Evolutionary conservation across 2,329 filamentous ascomycete species (phyloP), one percentile per base, ranked within the genome.

Genomic region (Ophiostoma populinum): DNA sequence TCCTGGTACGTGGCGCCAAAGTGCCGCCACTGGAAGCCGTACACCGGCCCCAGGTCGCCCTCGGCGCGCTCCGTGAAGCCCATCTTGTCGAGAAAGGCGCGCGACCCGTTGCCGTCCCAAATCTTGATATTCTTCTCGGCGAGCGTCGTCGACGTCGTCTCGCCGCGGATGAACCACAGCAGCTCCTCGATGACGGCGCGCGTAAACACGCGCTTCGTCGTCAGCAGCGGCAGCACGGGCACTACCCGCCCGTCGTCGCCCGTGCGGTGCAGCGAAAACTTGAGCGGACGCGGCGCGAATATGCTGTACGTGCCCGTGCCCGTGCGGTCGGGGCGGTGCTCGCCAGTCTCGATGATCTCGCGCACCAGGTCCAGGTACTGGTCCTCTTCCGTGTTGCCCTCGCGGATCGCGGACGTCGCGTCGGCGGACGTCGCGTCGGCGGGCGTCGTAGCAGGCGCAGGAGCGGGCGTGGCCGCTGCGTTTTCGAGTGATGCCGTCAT

Each of bases 1-100:
- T 87, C 79, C 13, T 75, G 62, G 54, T 98, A 98, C 42, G 83
- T 74, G 5, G 90, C 90, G 34, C 90, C 90, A 49, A 98, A 98
- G 57, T 95, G 87, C 3, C 90, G 80, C 90, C 90, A 98, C 58
- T 98, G 90, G 59, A 98, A 98, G 2, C 90, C 90, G 53, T 98
- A 98, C 0, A 95, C 86, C 20, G 90, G 90, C 1, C 90, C 90
- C 0, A 98, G 65, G 50, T 98, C 90, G 44, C 90, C 90, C 15
- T 76, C 80, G 35, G 73, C 81, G 40, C 87, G 81, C 51, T 93
- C 75, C 0, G 65, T 63, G 6, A 95, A 68, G 0, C 87, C 87
- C 1, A 90, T 69, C 42, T 65, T 75, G 60, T 98, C 87, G 24
- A 98, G 79, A 54, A 80, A 95, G 49, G 75, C 79, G 47, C 90